phyloP scores from a whole-genome alignment of 2,329 filamentous ascomycete species.

The Dendryphion nanum region DNA sequence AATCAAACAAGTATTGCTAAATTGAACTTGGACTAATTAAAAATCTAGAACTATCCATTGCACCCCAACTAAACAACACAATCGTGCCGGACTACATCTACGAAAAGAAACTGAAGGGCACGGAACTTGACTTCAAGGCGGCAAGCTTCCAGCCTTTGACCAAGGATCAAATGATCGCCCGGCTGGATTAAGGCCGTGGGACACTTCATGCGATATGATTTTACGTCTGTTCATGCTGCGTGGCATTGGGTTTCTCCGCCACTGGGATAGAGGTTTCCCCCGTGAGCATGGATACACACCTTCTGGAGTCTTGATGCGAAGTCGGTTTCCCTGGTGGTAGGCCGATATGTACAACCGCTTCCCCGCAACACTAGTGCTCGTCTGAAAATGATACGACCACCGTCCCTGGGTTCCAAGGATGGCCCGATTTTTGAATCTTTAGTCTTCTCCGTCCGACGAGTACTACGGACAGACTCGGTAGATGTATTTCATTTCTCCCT shows the following conservation, averaged over 20 bases:
- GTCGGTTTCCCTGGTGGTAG: slow-evolving; percentile 33
- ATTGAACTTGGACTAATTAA: too few relatives aligned
- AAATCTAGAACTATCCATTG: slow-evolving; percentile 94
- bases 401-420: slow-evolving; percentile 34
- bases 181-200: slow-evolving; percentile 68
- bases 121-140: slow-evolving; percentile 82
- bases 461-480: slow-evolving; percentile 28
- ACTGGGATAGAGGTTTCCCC: slow-evolving; percentile 30
- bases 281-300: slow-evolving; percentile 28
- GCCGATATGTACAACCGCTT: slow-evolving; percentile 35
- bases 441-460: slow-evolving; percentile 23
- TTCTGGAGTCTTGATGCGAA: slow-evolving; percentile 36
- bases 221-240: slow-evolving; percentile 36
- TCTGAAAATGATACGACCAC: slow-evolving; percentile 38
- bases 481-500: slow-evolving; percentile 31
- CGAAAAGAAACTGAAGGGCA: too few relatives aligned
- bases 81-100: slow-evolving; percentile 83
- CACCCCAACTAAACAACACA: slow-evolving; percentile 79
- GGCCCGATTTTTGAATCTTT: slow-evolving; percentile 29
- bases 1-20: too few relatives aligned
- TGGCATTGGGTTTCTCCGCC: slow-evolving; percentile 33
- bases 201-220: slow-evolving; percentile 40
- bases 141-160: slow-evolving; percentile 80
- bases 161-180: slow-evolving; percentile 96
- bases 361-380: slow-evolving; percentile 37